These are phyloP conservation scores for Komagataella ulmi DNA, from an alignment of 805 yeast genomes.

Conservation along the genomic window DNA sequence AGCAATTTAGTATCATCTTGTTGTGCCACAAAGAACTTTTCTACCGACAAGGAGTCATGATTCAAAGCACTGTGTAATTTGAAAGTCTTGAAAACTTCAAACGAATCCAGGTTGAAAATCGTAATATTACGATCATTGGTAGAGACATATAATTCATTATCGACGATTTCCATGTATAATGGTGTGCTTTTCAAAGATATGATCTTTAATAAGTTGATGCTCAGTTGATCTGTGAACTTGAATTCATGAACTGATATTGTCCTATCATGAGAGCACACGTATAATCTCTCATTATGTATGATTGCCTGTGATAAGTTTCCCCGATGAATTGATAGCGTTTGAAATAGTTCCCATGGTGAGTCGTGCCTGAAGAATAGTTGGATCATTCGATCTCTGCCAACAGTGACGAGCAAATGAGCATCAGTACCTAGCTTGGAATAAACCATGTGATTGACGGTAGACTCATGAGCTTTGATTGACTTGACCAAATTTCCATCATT, in stretches of 20 bases:
- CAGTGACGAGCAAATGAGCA: conserved; percentile 23
- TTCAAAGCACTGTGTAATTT: conserved; percentile 24
- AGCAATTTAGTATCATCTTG: background rate
- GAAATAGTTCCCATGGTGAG: conserved; percentile 34
- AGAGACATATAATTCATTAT: conserved; percentile 31
- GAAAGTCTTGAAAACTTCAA: conserved; percentile 22
- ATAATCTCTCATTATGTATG: conserved; percentile 19
- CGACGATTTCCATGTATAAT: conserved; percentile 21
- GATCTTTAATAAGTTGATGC: conserved; percentile 26
- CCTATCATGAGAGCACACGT: conserved; percentile 50
- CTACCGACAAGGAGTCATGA: conserved; percentile 30
- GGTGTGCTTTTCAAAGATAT: conserved; percentile 41
- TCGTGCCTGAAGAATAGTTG: conserved; percentile 29
- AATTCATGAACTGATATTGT: conserved; percentile 40
- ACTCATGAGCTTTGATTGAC: conserved; percentile 34
- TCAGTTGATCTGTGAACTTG: conserved; percentile 5
- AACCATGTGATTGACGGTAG: conserved; percentile 31
- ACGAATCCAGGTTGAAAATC: conserved; percentile 20
- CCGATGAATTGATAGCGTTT: conserved; percentile 46
- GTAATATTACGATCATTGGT: conserved; percentile 35
- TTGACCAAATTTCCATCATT: conserved; percentile 6
- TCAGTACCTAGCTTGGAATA: conserved; percentile 16
- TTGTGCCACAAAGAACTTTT: conserved; percentile 21
- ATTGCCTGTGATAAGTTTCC: conserved; percentile 33
- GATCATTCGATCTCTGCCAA: conserved; percentile 51